Conservation (phyloP, 1,139 yeast species). For the Starmera stellimalicola region DNA sequence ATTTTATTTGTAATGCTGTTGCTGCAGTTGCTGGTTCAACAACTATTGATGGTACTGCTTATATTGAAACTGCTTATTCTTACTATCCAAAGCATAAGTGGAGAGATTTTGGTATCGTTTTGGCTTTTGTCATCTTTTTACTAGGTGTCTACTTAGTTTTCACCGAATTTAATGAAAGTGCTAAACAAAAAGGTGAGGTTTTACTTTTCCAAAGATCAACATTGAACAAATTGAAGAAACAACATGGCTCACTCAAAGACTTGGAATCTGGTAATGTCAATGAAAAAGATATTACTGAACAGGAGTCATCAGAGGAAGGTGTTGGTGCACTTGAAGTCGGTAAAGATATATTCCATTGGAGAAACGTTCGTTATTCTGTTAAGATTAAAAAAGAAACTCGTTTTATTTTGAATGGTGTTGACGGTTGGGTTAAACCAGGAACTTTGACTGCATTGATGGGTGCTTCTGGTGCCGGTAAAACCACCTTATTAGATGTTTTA, state of each 20-base stretch:
- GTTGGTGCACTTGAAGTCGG: slow-evolving; percentile 6
- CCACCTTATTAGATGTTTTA: slow-evolving; percentile 54
- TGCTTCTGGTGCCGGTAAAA: slow-evolving; percentile 71
- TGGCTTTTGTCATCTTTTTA: slow-evolving; percentile 49
- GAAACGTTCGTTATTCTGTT: slow-evolving; percentile 40
- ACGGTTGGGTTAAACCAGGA: slow-evolving; percentile 65
- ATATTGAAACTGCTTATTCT: slow-evolving; percentile 24
- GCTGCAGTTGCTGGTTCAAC: slow-evolving; percentile 49
- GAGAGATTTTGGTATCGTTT: slow-evolving; percentile 62
- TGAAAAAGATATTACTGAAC: slow-evolving; percentile 7
- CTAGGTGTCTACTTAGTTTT: slow-evolving; percentile 41
- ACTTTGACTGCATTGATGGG: slow-evolving; percentile 64
- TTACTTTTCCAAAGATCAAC: slow-evolving; percentile 36
- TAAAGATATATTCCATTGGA: slow-evolving; percentile 39
- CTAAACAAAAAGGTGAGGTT: slow-evolving; percentile 67
- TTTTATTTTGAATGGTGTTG: slow-evolving; percentile 47
- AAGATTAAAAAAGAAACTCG: slow-evolving; percentile 41
- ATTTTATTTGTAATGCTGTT: slow-evolving; percentile 45
- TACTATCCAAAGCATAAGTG: slow-evolving; percentile 49
- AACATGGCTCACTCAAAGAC: slow-evolving; percentile 5
- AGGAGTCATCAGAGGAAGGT: slow-evolving; percentile 6
- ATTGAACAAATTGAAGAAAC: slow-evolving; percentile 7
- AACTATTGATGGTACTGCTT: slow-evolving; percentile 36
- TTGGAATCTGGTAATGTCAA: slow-evolving; percentile 2
- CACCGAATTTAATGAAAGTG: slow-evolving; percentile 52